Conservation (phyloP, 1,284 basidiomycete genomes). For the Ceratobasidium sp. region DNA sequence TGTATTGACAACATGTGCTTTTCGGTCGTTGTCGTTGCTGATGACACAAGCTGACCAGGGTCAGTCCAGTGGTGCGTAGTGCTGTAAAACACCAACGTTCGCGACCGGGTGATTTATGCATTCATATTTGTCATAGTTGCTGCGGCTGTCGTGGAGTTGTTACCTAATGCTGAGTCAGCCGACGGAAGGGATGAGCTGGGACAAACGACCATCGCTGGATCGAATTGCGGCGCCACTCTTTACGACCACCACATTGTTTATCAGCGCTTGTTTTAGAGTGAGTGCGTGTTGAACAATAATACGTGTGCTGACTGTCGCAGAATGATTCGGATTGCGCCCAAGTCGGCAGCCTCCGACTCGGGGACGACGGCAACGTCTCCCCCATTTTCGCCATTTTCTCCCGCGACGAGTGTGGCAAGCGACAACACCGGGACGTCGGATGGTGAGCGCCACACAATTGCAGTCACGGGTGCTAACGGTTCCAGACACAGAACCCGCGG, state of each 20-base stretch:
- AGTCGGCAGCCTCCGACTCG: constrained; percentile 29
- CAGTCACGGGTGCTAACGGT: neutral
- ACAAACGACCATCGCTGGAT: neutral
- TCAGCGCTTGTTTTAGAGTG: neutral
- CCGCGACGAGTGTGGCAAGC: constrained; percentile 55
- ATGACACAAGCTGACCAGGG: no score
- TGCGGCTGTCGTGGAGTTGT: no score
- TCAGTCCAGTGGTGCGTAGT: no score
- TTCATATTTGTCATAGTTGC: no score
- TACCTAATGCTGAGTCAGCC: neutral
- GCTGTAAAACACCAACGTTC: no score
- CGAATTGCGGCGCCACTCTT: neutral
- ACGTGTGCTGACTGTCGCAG: no score
- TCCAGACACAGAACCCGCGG: constrained; percentile 63
- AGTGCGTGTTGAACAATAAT: neutral
- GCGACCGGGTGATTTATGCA: no score
- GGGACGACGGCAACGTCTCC: constrained; percentile 52
- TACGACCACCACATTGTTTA: neutral
- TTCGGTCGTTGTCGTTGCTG: no score
- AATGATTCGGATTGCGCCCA: constrained; percentile 34
- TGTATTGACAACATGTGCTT: no score
- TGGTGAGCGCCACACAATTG: constrained; percentile 51
- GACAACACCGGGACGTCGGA: constrained; percentile 67
- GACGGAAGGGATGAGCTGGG: neutral
- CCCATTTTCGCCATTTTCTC: constrained; percentile 61